Evolutionary conservation across 139 green algal species (phyloP), one percentile per base, ranked within the genome.

Genomic region (Auxenochlorella protothecoides): DNA sequence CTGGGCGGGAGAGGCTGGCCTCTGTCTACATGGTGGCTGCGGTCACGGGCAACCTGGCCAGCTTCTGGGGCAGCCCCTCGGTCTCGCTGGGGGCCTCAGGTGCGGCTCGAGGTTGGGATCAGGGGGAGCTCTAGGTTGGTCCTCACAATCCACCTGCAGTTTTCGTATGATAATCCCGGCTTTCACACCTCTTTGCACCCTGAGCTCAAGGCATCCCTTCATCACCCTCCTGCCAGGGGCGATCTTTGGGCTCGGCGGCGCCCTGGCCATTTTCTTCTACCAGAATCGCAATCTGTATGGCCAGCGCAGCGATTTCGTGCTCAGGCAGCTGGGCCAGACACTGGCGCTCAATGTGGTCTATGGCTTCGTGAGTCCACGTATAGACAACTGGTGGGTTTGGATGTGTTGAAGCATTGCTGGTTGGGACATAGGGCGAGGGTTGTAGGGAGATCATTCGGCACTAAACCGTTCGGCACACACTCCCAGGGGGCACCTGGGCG

Each of bases 221-320:
- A 27, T 44, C 13, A 16, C 6, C 13, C 14, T 16, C 6, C 68
- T 11, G 27, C 8, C 69, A 73, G 69, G 70, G 0, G 82, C 82
- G 52, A 79, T 87, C 12, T 87, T 86, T 64, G 83, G 80, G 15
- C 12, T 88, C 0, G 76, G 76, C 5, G 78, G 78, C 55, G 81
- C 79, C 10, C 63, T 88, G 53, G 81, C 74, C 2, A 59, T 81
- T 54, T 79, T 81, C 57, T 80, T 81, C 57, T 80, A 81, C 55
- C 63, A 59, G 55, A 83, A 86, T 72, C 60, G 70, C 10, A 63
- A 79, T 52, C 12, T 80, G 8, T 74, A 81, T 55, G 79, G 76
- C 59, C 74, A 66, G 64, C 52, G 60, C 14, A 65, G 68, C 64
- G 80, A 87, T 60, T 65, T 63, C 3, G 69, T 83, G 16, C 68